Evolutionary conservation across 345 rosid genomes (phyloP), one percentile per base, ranked within the genome.

Genomic region (Stellera chamaejasme): DNA sequence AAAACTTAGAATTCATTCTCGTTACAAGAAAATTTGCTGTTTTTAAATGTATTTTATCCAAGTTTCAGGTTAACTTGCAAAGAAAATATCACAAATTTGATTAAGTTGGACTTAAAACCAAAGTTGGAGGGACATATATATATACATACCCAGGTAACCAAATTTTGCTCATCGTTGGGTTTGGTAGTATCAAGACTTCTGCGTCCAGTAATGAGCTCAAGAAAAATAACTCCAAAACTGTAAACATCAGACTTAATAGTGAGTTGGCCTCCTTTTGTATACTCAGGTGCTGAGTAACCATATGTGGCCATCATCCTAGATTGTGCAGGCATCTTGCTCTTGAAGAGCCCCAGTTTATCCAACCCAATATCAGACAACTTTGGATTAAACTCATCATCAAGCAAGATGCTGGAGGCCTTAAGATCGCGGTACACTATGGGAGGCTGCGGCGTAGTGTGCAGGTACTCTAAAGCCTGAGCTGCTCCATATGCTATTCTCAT

Each of bases 281-380:
- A 88, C 52, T 88, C 96, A 0, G 96, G 96, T 1, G 96, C 88
- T 2, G 80, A 76, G 56, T 85, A 85, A 47, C 96, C 94, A 49
- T 88, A 85, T 39, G 96, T 88, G 50, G 81, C 88, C 93, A 81
- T 76, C 23, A 76, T 32, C 5, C 39, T 74, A 0, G 89, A 69
- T 13, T 68, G 14, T 59, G 66, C 70, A 55, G 19, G 64, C 76
- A 64, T 68, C 16, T 58, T 80, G 55, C 43, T 44, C 78, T 79
- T 26, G 78, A 72, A 0, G 63, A 39, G 76, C 4, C 80, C 72
- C 27, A 88, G 72, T 67, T 71, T 81, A n/a, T 69, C 75, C 25
- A 81, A 65, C 28, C 96, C 96, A 32, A 74, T 76, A 68, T 84
- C 89, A 6, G 84, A 77, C 41, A 88, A 79, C 60, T 81, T 81